These are phyloP conservation scores for Poa pratensis DNA, from an alignment of 176 grass and related monocot species.

Conservation along the genomic window DNA sequence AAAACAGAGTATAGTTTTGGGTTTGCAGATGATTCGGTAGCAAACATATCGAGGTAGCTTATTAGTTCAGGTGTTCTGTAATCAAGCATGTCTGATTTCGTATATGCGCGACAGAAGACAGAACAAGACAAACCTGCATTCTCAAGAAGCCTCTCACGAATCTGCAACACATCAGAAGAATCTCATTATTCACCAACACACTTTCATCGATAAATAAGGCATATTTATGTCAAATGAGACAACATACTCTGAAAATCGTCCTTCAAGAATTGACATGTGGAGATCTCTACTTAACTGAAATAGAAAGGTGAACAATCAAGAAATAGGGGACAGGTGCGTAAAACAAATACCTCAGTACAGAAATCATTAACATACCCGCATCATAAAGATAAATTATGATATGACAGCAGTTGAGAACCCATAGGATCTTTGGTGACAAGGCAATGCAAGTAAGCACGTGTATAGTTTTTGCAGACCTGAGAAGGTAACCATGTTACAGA, in stretches of 20 bases:
- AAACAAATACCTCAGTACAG: neutral
- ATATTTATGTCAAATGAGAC: slow-evolving; percentile 10
- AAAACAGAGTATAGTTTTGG: neutral
- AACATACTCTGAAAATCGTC: slow-evolving; percentile 82
- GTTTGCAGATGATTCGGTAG: neutral
- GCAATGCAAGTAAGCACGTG: slow-evolving; percentile 88
- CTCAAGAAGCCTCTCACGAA: slow-evolving; percentile 84
- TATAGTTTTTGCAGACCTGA: slow-evolving; percentile 94
- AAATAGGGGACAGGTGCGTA: neutral
- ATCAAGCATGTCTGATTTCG: slow-evolving; percentile 8
- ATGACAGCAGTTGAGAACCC: slow-evolving; percentile 88
- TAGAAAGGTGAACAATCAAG: slow-evolving; percentile 25
- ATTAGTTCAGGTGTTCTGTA: neutral
- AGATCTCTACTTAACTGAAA: slow-evolving; percentile 88
- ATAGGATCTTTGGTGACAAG: slow-evolving; percentile 95
- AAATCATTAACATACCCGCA: slow-evolving; percentile 60
- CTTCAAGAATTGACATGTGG: slow-evolving; percentile 89
- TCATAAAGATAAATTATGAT: slow-evolving; percentile 94
- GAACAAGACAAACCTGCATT: slow-evolving; percentile 63
- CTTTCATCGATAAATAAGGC: neutral
- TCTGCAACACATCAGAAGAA: slow-evolving; percentile 45
- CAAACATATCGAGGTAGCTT: neutral
- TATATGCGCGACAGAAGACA: neutral
- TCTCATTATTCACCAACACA: slow-evolving; percentile 16
- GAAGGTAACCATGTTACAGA: slow-evolving; percentile 27